Percentiles rank a stretch among this genome's conserved stretches.
Conservation (phyloP, 495 filamentous ascomycete species). For the Podospora bellae-mahoneyi region DNA sequence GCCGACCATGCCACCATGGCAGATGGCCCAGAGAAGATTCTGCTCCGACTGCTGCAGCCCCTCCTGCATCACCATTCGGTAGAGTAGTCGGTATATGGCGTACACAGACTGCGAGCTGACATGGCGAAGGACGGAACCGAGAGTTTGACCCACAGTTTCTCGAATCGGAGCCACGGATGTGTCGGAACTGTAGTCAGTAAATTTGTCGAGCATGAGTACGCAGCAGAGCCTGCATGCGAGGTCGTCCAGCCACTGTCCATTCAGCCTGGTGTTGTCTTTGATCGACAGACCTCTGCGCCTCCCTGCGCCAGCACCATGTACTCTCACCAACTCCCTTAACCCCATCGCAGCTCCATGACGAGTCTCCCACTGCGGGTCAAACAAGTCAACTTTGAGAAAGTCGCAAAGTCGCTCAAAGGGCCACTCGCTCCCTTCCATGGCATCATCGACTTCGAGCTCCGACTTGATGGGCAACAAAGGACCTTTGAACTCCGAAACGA, state of each 20-base stretch:
- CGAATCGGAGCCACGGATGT: conserved; percentile 94
- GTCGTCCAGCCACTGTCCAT: conserved; percentile 85
- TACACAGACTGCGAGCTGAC: conserved; percentile 71
- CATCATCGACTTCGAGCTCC: conserved; percentile 63
- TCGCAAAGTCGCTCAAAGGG: conserved; percentile 92
- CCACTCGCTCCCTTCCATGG: conserved; percentile 82
- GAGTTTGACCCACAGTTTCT: conserved; percentile 93
- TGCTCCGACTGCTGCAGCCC: conserved; percentile 65
- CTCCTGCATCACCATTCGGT: conserved; percentile 87
- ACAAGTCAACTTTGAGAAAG: conserved; percentile 85
- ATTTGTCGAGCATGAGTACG: conserved; percentile 94
- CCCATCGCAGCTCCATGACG: conserved; percentile 98
- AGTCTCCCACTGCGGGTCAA: conserved; percentile 92
- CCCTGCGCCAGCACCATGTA: conserved; percentile 90
- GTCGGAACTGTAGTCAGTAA: conserved; percentile 96
- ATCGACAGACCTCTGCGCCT: conserved; percentile 66
- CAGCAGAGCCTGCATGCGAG: conserved; percentile 87
- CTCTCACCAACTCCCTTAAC: conserved; percentile 83
- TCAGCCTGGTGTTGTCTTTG: conserved; percentile 71
- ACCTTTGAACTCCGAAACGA: conserved; percentile 96
- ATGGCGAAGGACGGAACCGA: conserved; percentile 83
- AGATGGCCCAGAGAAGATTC: conserved; percentile 83
- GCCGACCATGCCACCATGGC: conserved; percentile 97
- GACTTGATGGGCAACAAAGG: conserved; percentile 59
- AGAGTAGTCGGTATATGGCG: conserved; percentile 72